Evolutionary conservation across 1,284 basidiomycete species (phyloP).

Genomic region (Retiboletus flavoniger): DNA sequence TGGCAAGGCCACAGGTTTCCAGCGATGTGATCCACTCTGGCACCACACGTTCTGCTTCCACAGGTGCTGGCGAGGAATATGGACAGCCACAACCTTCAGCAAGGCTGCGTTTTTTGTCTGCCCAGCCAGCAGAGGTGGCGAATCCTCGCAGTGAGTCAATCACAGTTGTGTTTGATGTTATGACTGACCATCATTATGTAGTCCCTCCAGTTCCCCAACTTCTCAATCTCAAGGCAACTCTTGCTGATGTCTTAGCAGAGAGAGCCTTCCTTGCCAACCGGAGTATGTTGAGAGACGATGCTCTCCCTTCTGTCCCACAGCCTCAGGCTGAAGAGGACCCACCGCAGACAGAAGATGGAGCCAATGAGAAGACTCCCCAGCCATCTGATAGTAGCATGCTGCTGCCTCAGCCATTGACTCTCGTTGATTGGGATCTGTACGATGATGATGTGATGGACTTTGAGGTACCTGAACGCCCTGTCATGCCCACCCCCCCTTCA

Average conservation of each 20-base stretch:
- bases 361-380: background rate
- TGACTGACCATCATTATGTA: background rate
- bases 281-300: background rate
- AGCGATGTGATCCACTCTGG: no score
- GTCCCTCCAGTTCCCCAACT: background rate
- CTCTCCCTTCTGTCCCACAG: background rate
- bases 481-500: background rate
- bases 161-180: background rate
- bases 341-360: background rate
- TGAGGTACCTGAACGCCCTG: background rate
- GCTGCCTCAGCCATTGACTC: background rate
- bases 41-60: background rate
- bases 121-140: background rate
- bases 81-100: no score
- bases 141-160: background rate
- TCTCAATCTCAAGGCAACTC: background rate
- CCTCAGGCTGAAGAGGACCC: background rate
- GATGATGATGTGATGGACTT: background rate
- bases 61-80: background rate
- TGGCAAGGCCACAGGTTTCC: no score
- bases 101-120: no score
- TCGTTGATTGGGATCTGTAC: background rate
- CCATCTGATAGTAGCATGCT: no score
- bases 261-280: background rate
- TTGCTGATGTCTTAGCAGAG: background rate